Percentiles rank a stretch among this genome's conserved stretches.
phyloP scores from a whole-genome alignment of 345 rosid species.

The Streptanthus diversifolius region DNA sequence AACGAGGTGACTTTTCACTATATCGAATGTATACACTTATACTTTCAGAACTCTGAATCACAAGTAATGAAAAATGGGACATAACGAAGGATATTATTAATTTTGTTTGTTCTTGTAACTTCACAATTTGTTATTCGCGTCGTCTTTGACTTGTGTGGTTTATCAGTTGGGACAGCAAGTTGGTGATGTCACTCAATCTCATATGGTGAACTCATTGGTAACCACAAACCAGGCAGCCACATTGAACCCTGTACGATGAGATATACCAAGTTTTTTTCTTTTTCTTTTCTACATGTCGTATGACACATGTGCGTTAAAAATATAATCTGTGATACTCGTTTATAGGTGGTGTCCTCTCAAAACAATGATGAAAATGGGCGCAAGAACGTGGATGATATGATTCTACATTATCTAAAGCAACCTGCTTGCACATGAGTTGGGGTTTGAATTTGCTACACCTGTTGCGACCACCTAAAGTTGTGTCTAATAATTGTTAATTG shows the following conservation, averaged over 20 bases:
- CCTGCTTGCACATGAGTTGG: slow-evolving; percentile 65
- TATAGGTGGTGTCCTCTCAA: slow-evolving; percentile 53
- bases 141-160: neutral
- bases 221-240: slow-evolving; percentile 40
- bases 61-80: slow-evolving; percentile 41
- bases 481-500: neutral
- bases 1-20: slow-evolving; percentile 89
- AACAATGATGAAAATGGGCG: slow-evolving; percentile 43
- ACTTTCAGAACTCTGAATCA: slow-evolving; percentile 51
- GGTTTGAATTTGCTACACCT: neutral
- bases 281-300: neutral
- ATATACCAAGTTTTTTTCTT: neutral
- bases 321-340: neutral
- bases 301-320: slow-evolving; percentile 4
- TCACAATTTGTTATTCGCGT: neutral
- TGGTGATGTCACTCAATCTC: slow-evolving; percentile 40
- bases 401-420: slow-evolving; percentile 67
- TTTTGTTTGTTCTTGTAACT: neutral
- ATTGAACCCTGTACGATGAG: slow-evolving; percentile 47
- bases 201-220: slow-evolving; percentile 36
- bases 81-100: neutral
- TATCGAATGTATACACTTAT: slow-evolving; percentile 73
- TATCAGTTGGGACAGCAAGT: slow-evolving; percentile 33
- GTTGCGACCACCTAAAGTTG: neutral
- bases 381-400: slow-evolving; percentile 59